Base-by-base conservation (phyloP, 73 alveolate species). In the Paramecium sexaurelia region DNA sequence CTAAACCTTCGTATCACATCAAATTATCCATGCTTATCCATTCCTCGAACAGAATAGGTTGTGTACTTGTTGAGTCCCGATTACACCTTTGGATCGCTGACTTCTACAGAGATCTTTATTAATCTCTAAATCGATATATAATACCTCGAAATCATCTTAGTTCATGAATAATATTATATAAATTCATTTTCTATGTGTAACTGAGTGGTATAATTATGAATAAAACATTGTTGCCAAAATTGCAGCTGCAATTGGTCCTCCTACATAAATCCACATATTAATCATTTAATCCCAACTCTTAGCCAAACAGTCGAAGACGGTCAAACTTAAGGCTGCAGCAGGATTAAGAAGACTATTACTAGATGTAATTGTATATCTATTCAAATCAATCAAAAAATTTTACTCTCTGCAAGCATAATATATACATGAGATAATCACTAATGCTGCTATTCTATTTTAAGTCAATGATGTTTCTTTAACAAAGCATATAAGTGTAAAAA, bases 1-100 rank as follows among this genome's bases (percentile, higher is more conserved):
- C 91, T 96, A 88, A 91, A 96, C 75, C 99, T 96, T 13, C 98
- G 88, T 51, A 68, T 45, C 11, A 87, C 94, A 75, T 95, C 99
- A 85, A 96, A 95, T 37, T 66, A 75, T 3, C 99, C 99, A 26
- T 88, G 83, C 33, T 67, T 75, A 87, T 96, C 99, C 66, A 33
- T 41, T 36, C 99, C 99, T 82, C 83, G 32, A 29, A 96, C 94
- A 8, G 93, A 85, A 71, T 96, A 96, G 17, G 71, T 43, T 3
- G 93, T 92, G 66, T 92, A 82, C 39, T 88, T 45, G 35, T 75
- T 56, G 7, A 88, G 45, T 29, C 94, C 94, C 13, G 69, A 83
- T 87, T 88, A 37, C 2, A 78, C 55, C 32, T 41, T 78, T 17
- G 90, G 90, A 78, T 78, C 90, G 20, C 90, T 41, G 26, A 78